These are phyloP conservation scores for Entonaema liquescens DNA, from an alignment of 495 filamentous ascomycete genomes.

Conservation along the genomic window DNA sequence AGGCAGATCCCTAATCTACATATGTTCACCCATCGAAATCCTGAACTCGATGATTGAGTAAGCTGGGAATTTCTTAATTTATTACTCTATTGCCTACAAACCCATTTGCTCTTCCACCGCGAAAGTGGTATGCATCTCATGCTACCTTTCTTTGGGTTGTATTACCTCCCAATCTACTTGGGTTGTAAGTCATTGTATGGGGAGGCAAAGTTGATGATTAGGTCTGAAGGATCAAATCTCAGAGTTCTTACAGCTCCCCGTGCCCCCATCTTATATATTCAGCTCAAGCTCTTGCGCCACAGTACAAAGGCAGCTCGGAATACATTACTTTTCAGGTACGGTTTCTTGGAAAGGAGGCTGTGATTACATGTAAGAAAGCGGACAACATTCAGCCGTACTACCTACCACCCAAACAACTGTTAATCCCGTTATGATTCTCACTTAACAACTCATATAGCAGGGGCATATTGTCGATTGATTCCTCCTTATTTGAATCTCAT, in stretches of 20 bases:
- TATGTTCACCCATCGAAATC: neutral
- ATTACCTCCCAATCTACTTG: neutral
- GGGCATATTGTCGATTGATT: neutral
- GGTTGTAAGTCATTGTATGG: neutral
- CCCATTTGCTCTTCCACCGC: neutral
- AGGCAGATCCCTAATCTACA: conserved; percentile 6
- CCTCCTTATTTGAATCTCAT: neutral
- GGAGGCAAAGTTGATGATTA: neutral
- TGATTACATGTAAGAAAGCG: neutral
- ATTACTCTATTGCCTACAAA: neutral
- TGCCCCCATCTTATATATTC: neutral
- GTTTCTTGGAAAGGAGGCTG: neutral
- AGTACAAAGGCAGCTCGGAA: neutral
- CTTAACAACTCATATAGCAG: neutral
- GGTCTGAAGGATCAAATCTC: neutral
- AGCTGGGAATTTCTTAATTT: neutral
- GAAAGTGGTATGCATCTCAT: neutral
- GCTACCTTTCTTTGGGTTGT: neutral
- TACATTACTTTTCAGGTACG: neutral
- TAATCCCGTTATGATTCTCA: neutral
- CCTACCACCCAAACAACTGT: neutral
- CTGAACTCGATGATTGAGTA: neutral
- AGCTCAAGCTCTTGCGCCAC: neutral
- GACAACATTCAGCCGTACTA: neutral
- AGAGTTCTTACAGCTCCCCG: neutral